These are phyloP conservation scores for Excoecaria agallocha DNA, from an alignment of 345 rosid species.

Conservation along the genomic window DNA sequence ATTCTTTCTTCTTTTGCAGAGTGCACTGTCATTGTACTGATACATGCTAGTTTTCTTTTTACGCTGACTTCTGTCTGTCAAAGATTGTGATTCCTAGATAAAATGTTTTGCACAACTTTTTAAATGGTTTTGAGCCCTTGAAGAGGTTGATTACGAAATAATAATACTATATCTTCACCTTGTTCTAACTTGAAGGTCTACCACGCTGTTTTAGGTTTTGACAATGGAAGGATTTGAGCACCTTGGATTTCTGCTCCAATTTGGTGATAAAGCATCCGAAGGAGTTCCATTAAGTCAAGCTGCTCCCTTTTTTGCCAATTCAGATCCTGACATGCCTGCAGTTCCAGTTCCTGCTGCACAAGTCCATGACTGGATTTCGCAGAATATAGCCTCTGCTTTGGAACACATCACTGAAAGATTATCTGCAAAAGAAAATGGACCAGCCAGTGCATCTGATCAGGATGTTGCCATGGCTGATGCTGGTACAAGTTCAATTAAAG, in stretches of 20 bases:
- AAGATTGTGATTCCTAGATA: not conserved
- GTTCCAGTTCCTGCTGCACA: slow-evolving; percentile 85
- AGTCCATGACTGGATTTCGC: slow-evolving; percentile 87
- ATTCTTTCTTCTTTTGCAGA: too few species aligned
- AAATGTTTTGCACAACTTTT: not conserved
- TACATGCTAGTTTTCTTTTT: not conserved
- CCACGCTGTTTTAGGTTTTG: slow-evolving; percentile 59
- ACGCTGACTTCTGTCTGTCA: not conserved
- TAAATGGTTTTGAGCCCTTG: not conserved
- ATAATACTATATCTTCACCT: not conserved
- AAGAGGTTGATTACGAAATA: not conserved
- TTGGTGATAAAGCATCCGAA: slow-evolving; percentile 88
- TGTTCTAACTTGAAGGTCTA: slow-evolving; percentile 25
- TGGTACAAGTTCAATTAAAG: slow-evolving; percentile 63
- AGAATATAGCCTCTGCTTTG: slow-evolving; percentile 73
- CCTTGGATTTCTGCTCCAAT: slow-evolving; percentile 87
- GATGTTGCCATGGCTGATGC: slow-evolving; percentile 96
- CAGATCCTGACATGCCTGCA: slow-evolving; percentile 99
- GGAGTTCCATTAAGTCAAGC: slow-evolving; percentile 78
- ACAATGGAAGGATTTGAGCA: slow-evolving; percentile 93
- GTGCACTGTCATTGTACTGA: not conserved
- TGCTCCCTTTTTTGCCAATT: slow-evolving; percentile 93
- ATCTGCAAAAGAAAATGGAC: slow-evolving; percentile 86
- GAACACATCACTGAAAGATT: slow-evolving; percentile 75
- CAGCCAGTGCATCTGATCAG: slow-evolving; percentile 61